A percentile compares a stretch with the other conserved stretches of the same genome.
Evolutionary conservation across 208 protist species (phyloP).

Genomic region (Tritrichomonas musculus): DNA sequence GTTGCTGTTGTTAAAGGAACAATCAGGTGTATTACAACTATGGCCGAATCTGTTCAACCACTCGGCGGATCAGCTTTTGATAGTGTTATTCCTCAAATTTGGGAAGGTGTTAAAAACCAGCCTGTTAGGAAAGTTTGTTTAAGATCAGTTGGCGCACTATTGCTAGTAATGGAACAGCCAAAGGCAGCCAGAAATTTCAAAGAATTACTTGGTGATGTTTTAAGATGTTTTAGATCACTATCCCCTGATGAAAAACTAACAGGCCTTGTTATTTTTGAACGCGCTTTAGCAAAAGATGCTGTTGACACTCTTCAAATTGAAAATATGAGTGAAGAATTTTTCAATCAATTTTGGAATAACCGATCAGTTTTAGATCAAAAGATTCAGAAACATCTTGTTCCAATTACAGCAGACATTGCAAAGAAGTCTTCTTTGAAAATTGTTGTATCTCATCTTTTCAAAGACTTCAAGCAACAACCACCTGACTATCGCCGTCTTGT

Average conservation of each 20-base stretch:
- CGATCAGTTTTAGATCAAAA: conserved; percentile 85
- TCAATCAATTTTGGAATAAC: conserved; percentile 81
- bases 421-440: conserved; percentile 76
- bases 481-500: conserved; percentile 82
- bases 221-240: conserved; percentile 72
- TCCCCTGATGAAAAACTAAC: conserved; percentile 98
- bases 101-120: conserved; percentile 76
- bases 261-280: conserved; percentile 88
- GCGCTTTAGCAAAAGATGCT: conserved; percentile 90
- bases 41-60: conserved; percentile 87
- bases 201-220: conserved; percentile 82
- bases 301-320: conserved; percentile 79
- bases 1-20: conserved; percentile 84
- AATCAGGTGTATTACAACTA: conserved; percentile 78
- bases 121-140: conserved; percentile 82
- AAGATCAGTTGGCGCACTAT: conserved; percentile 94
- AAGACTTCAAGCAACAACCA: conserved; percentile 92
- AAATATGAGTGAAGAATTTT: conserved; percentile 73
- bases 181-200: conserved; percentile 87
- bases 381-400: conserved; percentile 76
- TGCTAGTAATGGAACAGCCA: conserved; percentile 93
- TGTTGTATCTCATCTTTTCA: conserved; percentile 78
- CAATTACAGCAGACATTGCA: conserved; percentile 77
- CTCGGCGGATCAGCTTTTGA: conserved; percentile 89
- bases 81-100: conserved; percentile 71